These are phyloP conservation scores for Mycena metata DNA, from an alignment of 768 basidiomycete species.

Conservation along the genomic window DNA sequence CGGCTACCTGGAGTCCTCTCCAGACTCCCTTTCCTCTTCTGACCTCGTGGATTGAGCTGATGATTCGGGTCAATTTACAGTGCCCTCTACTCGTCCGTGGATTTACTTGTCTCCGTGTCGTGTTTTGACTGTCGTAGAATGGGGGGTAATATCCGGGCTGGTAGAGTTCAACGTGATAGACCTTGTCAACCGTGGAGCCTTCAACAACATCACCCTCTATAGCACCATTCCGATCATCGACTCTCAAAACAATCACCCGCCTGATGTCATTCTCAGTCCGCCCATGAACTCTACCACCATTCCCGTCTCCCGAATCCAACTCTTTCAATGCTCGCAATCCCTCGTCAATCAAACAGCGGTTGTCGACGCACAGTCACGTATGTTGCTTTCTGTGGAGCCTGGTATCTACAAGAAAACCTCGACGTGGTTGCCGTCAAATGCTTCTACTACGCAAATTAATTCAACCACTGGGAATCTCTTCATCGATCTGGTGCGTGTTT, in stretches of 20 bases:
- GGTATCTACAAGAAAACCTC: background rate
- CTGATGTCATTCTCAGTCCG: background rate
- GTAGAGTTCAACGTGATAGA: too few relatives aligned
- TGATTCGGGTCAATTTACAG: conserved; percentile 4
- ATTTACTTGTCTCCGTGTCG: background rate
- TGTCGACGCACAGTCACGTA: conserved; percentile 20
- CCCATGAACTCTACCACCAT: background rate
- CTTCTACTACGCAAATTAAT: too few relatives aligned
- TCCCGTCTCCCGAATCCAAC: background rate
- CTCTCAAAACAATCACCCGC: background rate
- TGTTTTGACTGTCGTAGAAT: too few relatives aligned
- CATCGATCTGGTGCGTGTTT: conserved; percentile 6
- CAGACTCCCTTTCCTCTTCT: too few relatives aligned
- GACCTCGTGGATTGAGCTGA: too few relatives aligned
- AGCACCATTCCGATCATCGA: conserved; percentile 18
- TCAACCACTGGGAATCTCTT: background rate
- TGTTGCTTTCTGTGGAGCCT: background rate
- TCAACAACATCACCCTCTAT: conserved; percentile 13
- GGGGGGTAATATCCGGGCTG: too few relatives aligned
- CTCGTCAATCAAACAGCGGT: too few relatives aligned
- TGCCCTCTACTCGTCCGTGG: background rate
- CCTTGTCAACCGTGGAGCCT: too few relatives aligned
- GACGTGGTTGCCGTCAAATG: conserved; percentile 12
- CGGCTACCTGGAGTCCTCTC: too few relatives aligned
- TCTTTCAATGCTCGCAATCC: conserved; percentile 9